A percentile compares a stretch with the other conserved stretches of the same genome.
Conservation (phyloP, 2,329 filamentous ascomycete genomes). For the Fusarium musae region DNA sequence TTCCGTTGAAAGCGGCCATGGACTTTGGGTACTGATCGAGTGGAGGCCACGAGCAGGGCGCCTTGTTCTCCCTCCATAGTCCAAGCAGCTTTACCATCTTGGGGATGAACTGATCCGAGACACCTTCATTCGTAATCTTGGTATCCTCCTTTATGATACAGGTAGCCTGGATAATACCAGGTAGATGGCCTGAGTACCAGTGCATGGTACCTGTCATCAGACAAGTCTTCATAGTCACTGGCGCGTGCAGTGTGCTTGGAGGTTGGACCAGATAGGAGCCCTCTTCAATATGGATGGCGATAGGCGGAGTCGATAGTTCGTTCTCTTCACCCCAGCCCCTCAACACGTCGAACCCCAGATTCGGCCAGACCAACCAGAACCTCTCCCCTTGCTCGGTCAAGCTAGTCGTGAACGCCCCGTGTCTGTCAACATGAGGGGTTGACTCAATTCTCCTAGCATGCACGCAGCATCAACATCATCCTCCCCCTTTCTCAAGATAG, state of each 20-base stretch:
- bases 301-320: background rate
- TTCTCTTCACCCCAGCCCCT: background rate
- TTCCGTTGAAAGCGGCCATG: background rate
- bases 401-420: background rate
- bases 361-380: background rate
- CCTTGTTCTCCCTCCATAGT: background rate
- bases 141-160: background rate
- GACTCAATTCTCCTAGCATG: no score
- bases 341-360: background rate
- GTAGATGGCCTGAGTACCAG: background rate
- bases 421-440: background rate
- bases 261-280: background rate
- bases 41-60: background rate
- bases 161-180: background rate
- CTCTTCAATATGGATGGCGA: background rate
- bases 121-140: background rate
- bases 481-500: no score
- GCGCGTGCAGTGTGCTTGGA: background rate
- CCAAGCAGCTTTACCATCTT: background rate
- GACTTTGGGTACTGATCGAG: background rate
- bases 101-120: background rate
- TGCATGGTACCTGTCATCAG: background rate
- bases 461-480: no score
- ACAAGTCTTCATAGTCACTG: background rate
- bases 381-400: background rate